phyloP scores from a whole-genome alignment of 106 monocot species.

The Phalaenopsis aphrodite region DNA sequence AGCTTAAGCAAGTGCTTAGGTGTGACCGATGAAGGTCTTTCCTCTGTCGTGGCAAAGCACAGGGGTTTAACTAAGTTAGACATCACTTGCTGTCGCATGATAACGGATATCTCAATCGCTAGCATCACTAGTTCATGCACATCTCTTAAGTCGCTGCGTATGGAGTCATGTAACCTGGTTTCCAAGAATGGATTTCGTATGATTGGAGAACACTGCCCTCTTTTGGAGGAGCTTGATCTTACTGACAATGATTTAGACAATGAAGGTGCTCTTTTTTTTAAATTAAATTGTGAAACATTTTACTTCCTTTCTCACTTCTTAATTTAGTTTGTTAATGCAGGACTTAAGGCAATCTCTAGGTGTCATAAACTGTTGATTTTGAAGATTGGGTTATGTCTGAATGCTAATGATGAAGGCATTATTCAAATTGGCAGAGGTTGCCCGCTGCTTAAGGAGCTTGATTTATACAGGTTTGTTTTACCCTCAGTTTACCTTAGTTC shows the following conservation, averaged over 20 bases:
- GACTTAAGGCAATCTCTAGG: slow-evolving; percentile 48
- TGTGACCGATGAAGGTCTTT: slow-evolving; percentile 65
- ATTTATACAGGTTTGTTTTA: slow-evolving; percentile 63
- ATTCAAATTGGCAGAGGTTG: slow-evolving; percentile 45
- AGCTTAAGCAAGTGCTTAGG: slow-evolving; percentile 79
- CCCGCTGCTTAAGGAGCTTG: slow-evolving; percentile 45
- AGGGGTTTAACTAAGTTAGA: slow-evolving; percentile 60
- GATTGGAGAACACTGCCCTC: slow-evolving; percentile 49
- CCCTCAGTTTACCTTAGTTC: background rate
- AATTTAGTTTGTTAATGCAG: slow-evolving; percentile 27
- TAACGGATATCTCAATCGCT: slow-evolving; percentile 47
- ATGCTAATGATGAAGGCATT: slow-evolving; percentile 60
- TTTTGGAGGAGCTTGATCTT: slow-evolving; percentile 68
- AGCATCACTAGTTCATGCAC: slow-evolving; percentile 52
- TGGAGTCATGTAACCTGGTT: slow-evolving; percentile 78
- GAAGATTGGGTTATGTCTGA: slow-evolving; percentile 72
- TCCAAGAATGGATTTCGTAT: slow-evolving; percentile 35
- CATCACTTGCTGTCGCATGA: slow-evolving; percentile 68
- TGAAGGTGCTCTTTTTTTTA: slow-evolving; percentile 36
- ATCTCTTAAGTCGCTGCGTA: slow-evolving; percentile 52
- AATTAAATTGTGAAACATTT: background rate
- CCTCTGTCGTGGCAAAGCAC: slow-evolving; percentile 39
- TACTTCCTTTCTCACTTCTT: slow-evolving; percentile 4
- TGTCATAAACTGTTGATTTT: slow-evolving; percentile 49
- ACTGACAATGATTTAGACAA: slow-evolving; percentile 78